phyloP scores from a whole-genome alignment of 352 stramenopile genomes.

The Phytophthora foliorum region DNA sequence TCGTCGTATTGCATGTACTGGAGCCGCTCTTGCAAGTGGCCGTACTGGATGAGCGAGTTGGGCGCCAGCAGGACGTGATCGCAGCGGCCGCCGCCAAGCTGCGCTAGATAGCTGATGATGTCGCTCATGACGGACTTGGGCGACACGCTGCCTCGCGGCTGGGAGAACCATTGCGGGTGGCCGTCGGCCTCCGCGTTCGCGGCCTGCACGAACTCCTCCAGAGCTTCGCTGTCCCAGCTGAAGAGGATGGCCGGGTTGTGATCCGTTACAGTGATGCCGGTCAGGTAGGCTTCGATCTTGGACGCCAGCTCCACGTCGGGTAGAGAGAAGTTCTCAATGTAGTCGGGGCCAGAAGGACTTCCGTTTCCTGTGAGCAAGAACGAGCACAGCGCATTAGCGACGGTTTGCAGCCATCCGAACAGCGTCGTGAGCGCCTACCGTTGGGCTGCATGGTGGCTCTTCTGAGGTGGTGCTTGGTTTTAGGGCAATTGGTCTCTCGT shows the following conservation, averaged over 20 bases:
- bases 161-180: conserved; percentile 47
- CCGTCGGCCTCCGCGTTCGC: conserved; percentile 39
- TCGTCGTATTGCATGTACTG: conserved; percentile 62
- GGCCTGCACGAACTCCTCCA: conserved; percentile 50
- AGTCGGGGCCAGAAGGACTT: conserved; percentile 35
- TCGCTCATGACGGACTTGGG: conserved; percentile 46
- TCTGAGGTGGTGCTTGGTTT: conserved; percentile 9
- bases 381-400: conserved; percentile 17
- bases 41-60: conserved; percentile 60
- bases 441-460: conserved; percentile 38
- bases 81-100: conserved; percentile 46
- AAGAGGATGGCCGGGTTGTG: conserved; percentile 55
- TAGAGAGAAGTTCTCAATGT: conserved; percentile 31
- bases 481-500: conserved; percentile 14
- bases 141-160: conserved; percentile 44
- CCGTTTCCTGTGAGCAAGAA: conserved; percentile 25
- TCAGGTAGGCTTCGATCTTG: conserved; percentile 47
- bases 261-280: conserved; percentile 43
- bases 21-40: conserved; percentile 50
- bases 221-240: conserved; percentile 42
- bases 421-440: conserved; percentile 27
- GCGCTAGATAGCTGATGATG: conserved; percentile 50
- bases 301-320: conserved; percentile 38
- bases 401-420: not conserved
- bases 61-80: conserved; percentile 49